phyloP scores from a whole-genome alignment of 441 rosid species.

The Viola pubescens region DNA sequence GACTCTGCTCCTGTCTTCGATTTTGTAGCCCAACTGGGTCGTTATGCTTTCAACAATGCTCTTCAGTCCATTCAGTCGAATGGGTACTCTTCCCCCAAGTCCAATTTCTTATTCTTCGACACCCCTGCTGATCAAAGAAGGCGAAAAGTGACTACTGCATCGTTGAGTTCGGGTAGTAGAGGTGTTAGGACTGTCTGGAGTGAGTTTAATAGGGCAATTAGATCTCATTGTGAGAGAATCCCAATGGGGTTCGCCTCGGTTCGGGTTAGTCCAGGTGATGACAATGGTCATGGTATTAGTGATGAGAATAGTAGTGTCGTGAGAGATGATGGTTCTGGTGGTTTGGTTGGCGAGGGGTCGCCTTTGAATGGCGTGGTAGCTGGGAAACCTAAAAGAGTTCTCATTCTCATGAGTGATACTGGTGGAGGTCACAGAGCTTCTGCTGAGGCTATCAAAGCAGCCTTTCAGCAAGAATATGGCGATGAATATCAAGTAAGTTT shows the following conservation, averaged over 20 bases:
- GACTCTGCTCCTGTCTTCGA: constrained; percentile 47
- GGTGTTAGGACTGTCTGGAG: constrained; percentile 34
- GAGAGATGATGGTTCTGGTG: constrained; percentile 41
- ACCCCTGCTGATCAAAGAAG: constrained; percentile 22
- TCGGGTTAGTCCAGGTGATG: constrained; percentile 38
- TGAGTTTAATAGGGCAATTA: constrained; percentile 59
- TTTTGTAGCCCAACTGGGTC: constrained; percentile 40
- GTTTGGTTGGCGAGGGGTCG: constrained; percentile 49
- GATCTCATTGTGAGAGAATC: constrained; percentile 64
- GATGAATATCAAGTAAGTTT: constrained; percentile 74
- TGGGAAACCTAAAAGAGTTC: constrained; percentile 57
- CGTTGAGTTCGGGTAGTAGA: constrained; percentile 40
- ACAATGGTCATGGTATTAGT: constrained; percentile 23
- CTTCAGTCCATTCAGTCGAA: constrained; percentile 28
- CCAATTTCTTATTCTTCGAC: constrained; percentile 46
- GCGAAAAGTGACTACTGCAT: constrained; percentile 34
- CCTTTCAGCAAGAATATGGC: constrained; percentile 72
- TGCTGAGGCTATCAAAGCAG: constrained; percentile 88
- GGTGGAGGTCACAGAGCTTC: constrained; percentile 98
- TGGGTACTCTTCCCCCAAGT: constrained; percentile 35
- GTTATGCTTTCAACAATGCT: constrained; percentile 34
- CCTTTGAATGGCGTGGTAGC: constrained; percentile 41
- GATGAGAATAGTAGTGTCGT: constrained; percentile 28
- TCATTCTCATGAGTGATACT: constrained; percentile 96
- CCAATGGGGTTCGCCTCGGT: constrained; percentile 79